Evolutionary conservation across 495 filamentous ascomycete species (phyloP).

Genomic region (Penicillium malachiteum): DNA sequence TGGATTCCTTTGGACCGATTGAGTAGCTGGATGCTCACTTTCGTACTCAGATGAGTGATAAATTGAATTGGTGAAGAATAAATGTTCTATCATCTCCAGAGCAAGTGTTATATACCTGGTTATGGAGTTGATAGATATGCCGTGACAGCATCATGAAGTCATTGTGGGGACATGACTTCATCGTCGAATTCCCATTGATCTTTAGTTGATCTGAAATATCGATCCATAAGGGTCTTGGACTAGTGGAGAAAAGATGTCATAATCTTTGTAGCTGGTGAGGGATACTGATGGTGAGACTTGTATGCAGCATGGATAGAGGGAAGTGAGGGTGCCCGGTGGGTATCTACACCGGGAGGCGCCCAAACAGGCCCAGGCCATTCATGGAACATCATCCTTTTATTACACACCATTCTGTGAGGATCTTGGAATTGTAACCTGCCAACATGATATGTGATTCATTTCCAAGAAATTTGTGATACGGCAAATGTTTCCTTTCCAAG

Average conservation of each 20-base stretch:
- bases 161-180: constrained; percentile 38
- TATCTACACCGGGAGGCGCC: too few species aligned
- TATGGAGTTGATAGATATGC: constrained; percentile 1
- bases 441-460: too few species aligned
- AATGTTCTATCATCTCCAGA: not conserved
- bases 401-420: too few species aligned
- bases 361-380: too few species aligned
- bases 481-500: too few species aligned
- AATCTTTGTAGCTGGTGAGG: not conserved
- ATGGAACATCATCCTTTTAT: too few species aligned
- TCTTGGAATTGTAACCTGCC: too few species aligned
- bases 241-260: not conserved
- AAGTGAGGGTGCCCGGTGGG: too few species aligned
- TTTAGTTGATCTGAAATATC: not conserved
- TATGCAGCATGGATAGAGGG: not conserved
- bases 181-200: constrained; percentile 10
- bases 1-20: not conserved
- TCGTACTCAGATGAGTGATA: not conserved
- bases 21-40: not conserved
- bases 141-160: constrained; percentile 44
- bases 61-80: not conserved
- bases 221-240: constrained; percentile 1
- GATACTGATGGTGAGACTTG: not conserved
- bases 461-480: too few species aligned
- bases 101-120: not conserved